Conservation (phyloP, 441 rosid species). For the Viola pubescens region DNA sequence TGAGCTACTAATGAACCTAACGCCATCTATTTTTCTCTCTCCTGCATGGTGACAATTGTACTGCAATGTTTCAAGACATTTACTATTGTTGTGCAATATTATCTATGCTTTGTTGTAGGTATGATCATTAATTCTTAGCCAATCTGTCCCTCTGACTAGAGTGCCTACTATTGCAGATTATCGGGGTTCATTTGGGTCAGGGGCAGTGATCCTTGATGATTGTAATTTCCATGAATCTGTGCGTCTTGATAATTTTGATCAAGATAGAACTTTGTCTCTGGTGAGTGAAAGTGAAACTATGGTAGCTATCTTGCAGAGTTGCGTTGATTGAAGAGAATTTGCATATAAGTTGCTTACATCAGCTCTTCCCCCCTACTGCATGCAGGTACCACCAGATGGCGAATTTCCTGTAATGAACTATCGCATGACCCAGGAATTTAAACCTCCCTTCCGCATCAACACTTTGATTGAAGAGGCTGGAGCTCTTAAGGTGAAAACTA, state of each 20-base stretch:
- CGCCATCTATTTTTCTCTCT: too few relatives aligned
- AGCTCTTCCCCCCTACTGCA: constrained; percentile 9
- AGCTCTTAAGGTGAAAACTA: constrained; percentile 50
- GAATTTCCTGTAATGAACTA: constrained; percentile 99
- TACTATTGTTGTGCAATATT: neutral
- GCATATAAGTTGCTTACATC: constrained; percentile 9
- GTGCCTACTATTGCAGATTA: constrained; percentile 51
- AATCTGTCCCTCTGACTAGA: constrained; percentile 3
- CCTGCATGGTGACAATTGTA: too few relatives aligned
- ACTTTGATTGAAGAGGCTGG: constrained; percentile 97
- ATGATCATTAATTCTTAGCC: neutral
- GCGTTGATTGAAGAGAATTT: constrained; percentile 11
- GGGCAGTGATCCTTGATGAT: constrained; percentile 86
- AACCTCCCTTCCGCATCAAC: constrained; percentile 91
- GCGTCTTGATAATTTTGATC: constrained; percentile 84
- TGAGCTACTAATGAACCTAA: too few relatives aligned
- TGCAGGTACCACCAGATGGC: constrained; percentile 96
- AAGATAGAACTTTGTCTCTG: constrained; percentile 83
- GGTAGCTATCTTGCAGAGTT: constrained; percentile 3
- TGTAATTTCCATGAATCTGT: constrained; percentile 99
- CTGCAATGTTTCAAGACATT: neutral
- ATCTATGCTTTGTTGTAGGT: neutral
- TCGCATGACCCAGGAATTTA: constrained; percentile 98
- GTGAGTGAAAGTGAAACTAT: constrained; percentile 41
- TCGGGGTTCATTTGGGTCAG: constrained; percentile 81